Evolutionary conservation across 2,329 filamentous ascomycete species (phyloP), one percentile per base, ranked within the genome.

Genomic region (Colletotrichum paranaense): DNA sequence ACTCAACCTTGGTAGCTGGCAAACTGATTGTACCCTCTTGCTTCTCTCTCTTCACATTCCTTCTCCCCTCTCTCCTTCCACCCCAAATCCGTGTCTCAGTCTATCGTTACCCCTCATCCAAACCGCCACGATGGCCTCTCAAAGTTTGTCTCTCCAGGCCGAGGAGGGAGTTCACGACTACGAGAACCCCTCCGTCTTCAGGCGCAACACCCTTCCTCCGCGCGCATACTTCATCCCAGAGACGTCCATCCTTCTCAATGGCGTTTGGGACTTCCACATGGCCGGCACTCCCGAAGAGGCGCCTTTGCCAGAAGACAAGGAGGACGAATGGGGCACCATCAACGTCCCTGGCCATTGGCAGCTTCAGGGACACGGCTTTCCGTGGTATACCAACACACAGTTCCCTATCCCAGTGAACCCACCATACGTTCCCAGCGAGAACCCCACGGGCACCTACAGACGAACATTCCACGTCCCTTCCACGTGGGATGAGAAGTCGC

Each of bases 331-430:
- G 86, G 81, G 82, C 24, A 82, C 82, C 52, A 90, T 92, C 74
- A 81, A 86, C 12, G 92, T 94, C 0, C 92, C 92, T 0, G 90
- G 90, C 3, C 89, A 91, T 78, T 94, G 92, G 92, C 92, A 94
- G 80, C 82, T 93, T 5, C 90, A 94, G 80, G 92, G 92, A 30
- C 90, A 91, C 77, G 92, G 92, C 14, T 80, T 84, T 63, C 92
- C 92, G 0, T 90, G 92, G 75, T 94, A 94, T 78, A 93, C 92
- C 11, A 94, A 94, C 76, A 86, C 92, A 30, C 85, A 89, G 63
- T 94, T 88, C 73, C 92, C 91, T 0, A 91, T 93, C 70, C 91
- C 91, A 0, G 89, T 91, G 1, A 88, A 88, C 72, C 92, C 92
- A 19, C 92, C 92, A 0, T 82, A 88, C 75, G 87, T 92, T 2